Evolutionary conservation across 495 filamentous ascomycete species (phyloP).

Genomic region (Neurospora sp.): DNA sequence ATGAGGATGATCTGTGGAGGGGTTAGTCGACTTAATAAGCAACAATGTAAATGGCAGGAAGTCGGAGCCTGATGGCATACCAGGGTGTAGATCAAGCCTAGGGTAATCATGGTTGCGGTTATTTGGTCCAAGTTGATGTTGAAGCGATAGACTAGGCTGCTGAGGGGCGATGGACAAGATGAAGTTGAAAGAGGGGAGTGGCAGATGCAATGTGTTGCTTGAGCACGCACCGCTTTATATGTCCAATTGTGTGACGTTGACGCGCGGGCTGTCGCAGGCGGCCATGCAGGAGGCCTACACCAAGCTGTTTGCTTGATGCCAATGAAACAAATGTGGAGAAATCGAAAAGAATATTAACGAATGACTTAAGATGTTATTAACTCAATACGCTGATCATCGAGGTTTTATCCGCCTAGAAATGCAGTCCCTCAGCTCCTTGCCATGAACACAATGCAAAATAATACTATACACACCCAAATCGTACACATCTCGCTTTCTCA

Average conservation of each 20-base stretch:
- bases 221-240: background rate
- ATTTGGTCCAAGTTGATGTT: background rate
- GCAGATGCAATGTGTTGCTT: background rate
- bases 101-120: slow-evolving; percentile 1
- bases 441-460: background rate
- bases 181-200: background rate
- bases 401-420: background rate
- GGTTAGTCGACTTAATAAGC: background rate
- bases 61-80: background rate
- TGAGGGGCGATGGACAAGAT: too few relatives aligned
- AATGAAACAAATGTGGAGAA: background rate
- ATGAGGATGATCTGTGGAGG: slow-evolving; percentile 9
- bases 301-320: background rate
- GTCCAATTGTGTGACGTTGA: background rate
- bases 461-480: background rate
- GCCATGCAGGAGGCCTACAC: background rate
- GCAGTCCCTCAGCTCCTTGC: background rate
- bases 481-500: background rate
- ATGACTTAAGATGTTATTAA: background rate
- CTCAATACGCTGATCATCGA: background rate
- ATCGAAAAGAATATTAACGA: background rate
- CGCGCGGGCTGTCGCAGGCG: background rate
- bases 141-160: background rate
- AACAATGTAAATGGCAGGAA: background rate
- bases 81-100: slow-evolving; percentile 2